These are phyloP conservation scores for Camellia lanceoleosa DNA, from an alignment of 148 eudicot genomes.

Conservation along the genomic window DNA sequence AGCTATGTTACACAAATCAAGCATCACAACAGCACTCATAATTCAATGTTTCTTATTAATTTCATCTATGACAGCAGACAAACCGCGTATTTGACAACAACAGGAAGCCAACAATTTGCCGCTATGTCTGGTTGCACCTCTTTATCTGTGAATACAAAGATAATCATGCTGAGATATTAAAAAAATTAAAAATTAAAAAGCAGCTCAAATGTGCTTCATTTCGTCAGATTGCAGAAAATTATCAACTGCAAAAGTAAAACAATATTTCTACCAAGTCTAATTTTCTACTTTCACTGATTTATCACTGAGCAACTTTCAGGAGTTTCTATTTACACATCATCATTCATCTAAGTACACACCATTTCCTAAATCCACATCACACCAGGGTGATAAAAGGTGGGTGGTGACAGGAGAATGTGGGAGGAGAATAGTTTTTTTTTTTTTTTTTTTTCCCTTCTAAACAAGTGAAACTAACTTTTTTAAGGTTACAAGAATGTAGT, in stretches of 20 bases:
- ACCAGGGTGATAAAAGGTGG: too few species aligned
- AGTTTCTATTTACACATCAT: too few species aligned
- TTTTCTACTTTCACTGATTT: background rate
- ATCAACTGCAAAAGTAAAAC: background rate
- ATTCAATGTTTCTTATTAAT: too few species aligned
- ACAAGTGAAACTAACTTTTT: too few species aligned
- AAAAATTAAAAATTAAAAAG: background rate
- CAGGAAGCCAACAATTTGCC: slow-evolving; percentile 13
- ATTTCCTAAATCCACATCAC: too few species aligned
- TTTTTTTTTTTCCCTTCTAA: too few species aligned
- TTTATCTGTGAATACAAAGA: slow-evolving; percentile 8
- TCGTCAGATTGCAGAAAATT: background rate
- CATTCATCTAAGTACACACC: too few species aligned
- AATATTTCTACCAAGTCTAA: background rate
- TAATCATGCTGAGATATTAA: background rate
- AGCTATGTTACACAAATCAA: too few species aligned
- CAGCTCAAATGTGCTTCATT: background rate
- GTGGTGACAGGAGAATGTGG: too few species aligned
- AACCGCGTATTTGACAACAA: slow-evolving; percentile 11
- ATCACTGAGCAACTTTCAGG: background rate
- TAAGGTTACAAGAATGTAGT: too few species aligned
- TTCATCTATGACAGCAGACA: slow-evolving; percentile 10
- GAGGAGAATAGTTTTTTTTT: too few species aligned
- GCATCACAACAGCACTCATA: too few species aligned
- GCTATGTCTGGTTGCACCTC: slow-evolving; percentile 2